Conservation (phyloP, 331 rosid genomes). For the Phaseolus coccineus region DNA sequence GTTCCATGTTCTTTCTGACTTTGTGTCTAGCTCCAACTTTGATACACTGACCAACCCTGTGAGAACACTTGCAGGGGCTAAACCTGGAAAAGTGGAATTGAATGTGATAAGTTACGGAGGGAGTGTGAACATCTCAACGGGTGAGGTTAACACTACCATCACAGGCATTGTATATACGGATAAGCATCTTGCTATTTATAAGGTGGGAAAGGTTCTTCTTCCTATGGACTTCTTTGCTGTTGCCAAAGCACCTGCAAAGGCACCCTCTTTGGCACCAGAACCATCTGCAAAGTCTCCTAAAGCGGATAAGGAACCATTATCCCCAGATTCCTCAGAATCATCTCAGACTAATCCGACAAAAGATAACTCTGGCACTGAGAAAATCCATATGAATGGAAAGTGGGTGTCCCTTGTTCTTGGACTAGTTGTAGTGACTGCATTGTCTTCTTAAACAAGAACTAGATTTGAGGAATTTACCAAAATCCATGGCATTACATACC, state of each 20-base stretch:
- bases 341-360: constrained; percentile 23
- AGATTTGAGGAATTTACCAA: background rate
- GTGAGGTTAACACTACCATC: constrained; percentile 53
- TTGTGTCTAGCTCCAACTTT: too few relatives aligned
- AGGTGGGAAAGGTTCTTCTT: constrained; percentile 50
- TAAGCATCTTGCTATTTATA: constrained; percentile 50
- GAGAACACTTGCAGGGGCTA: too few relatives aligned
- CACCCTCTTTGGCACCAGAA: constrained; percentile 52
- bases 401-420: constrained; percentile 40
- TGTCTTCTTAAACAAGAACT: background rate
- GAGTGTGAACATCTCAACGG: constrained; percentile 41
- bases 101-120: too few relatives aligned
- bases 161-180: constrained; percentile 41
- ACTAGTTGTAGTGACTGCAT: background rate
- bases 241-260: constrained; percentile 16
- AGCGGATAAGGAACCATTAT: constrained; percentile 42
- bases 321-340: constrained; percentile 37
- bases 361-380: constrained; percentile 15
- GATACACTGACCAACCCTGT: too few relatives aligned
- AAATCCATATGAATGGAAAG: constrained; percentile 36
- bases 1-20: too few relatives aligned
- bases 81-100: too few relatives aligned
- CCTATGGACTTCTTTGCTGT: constrained; percentile 46
- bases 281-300: constrained; percentile 43
- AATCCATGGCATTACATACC: too few relatives aligned